Conservation (phyloP, 192 early-diverging fungal species). For the Backusella westeae region DNA sequence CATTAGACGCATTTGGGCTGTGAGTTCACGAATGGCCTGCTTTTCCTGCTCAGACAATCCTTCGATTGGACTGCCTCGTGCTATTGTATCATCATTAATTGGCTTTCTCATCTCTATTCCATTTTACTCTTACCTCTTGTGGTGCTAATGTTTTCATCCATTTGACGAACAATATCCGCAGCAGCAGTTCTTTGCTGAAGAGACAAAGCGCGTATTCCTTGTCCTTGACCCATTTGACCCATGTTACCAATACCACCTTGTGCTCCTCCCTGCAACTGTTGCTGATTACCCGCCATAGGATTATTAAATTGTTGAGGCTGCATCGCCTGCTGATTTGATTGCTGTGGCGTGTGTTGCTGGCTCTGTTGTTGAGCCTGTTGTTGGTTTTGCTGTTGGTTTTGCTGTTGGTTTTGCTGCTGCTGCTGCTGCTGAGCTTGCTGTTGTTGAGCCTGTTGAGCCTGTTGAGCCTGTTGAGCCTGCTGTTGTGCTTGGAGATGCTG, state of each 20-base stretch:
- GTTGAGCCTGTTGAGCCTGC: neutral
- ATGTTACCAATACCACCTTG: neutral
- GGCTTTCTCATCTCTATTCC: neutral
- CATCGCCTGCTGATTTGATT: neutral
- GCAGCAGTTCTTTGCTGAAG: slow-evolving; percentile 29
- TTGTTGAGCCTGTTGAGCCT: neutral
- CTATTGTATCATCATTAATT: neutral
- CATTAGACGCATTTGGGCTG: slow-evolving; percentile 39
- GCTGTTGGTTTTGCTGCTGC: neutral
- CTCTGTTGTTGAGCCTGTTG: neutral
- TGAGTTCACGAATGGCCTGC: slow-evolving; percentile 38
- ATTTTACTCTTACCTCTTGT: slow-evolving; percentile 41
- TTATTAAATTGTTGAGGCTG: slow-evolving; percentile 10
- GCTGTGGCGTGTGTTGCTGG: slow-evolving; percentile 17
- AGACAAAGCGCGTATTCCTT: neutral
- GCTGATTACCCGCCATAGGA: slow-evolving; percentile 6
- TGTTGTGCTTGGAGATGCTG: slow-evolving; percentile 6
- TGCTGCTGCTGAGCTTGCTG: neutral
- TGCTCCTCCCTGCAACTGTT: slow-evolving; percentile 15
- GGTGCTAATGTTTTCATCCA: slow-evolving; percentile 41
- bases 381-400: neutral
- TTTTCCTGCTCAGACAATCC: slow-evolving; percentile 44
- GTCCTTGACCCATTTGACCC: neutral
- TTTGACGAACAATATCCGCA: slow-evolving; percentile 34
- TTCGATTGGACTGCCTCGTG: slow-evolving; percentile 21